These are phyloP conservation scores for Cladophialophora immunda DNA, from an alignment of 2,329 filamentous ascomycete genomes.

Conservation along the genomic window DNA sequence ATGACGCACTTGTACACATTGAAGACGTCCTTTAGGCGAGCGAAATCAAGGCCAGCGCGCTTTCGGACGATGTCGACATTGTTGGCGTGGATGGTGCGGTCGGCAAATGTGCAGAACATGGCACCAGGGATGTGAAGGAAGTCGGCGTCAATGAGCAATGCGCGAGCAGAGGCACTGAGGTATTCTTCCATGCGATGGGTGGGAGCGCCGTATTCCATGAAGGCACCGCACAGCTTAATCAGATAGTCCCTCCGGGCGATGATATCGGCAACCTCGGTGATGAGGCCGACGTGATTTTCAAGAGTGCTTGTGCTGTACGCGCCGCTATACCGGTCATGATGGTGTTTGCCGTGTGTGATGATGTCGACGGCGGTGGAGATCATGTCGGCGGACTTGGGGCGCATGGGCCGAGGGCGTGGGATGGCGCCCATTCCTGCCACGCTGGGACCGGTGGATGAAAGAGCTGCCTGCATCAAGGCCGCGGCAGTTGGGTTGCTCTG, in stretches of 20 bases:
- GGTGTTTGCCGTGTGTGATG: conserved; percentile 32
- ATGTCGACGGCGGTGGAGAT: conserved; percentile 36
- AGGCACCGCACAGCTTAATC: conserved; percentile 80
- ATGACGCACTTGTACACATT: conserved; percentile 59
- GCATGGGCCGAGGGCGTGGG: conserved; percentile 22
- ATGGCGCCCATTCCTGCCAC: conserved; percentile 15
- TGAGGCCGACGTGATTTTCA: conserved; percentile 29
- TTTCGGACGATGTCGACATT: conserved; percentile 56
- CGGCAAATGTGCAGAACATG: conserved; percentile 91
- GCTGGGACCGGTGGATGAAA: conserved; percentile 23
- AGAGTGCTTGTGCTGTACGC: conserved; percentile 20
- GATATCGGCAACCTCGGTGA: conserved; percentile 68
- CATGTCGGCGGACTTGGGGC: conserved; percentile 29
- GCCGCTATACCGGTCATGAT: conserved; percentile 24
- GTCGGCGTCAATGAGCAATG: conserved; percentile 86
- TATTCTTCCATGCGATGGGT: conserved; percentile 91
- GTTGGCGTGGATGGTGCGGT: conserved; percentile 54
- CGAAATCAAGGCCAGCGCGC: conserved; percentile 53
- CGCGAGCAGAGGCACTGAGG: conserved; percentile 84
- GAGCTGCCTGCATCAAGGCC: conserved; percentile 28
- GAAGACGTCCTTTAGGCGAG: conserved; percentile 54
- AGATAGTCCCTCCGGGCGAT: conserved; percentile 84
- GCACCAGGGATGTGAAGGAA: conserved; percentile 90
- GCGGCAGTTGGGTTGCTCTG: conserved; percentile 23
- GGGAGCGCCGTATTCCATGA: conserved; percentile 91